These are phyloP conservation scores for Monascus ruber DNA, from an alignment of 2,329 filamentous ascomycete species.

Conservation along the genomic window DNA sequence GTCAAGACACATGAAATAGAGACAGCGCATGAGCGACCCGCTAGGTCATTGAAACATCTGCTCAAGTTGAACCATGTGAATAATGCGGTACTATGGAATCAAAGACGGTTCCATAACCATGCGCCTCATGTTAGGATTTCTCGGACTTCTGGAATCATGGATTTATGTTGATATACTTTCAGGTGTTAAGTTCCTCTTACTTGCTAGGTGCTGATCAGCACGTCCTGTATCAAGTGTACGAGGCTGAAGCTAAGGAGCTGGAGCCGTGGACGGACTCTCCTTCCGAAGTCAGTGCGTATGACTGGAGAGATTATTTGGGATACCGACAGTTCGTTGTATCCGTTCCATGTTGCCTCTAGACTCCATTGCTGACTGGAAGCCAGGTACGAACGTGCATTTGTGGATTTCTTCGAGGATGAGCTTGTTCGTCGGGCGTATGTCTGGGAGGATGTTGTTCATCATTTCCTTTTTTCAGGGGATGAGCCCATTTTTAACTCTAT, in stretches of 20 bases:
- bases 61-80: constrained; percentile 87
- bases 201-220: constrained; percentile 64
- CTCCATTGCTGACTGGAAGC: too few species aligned
- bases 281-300: constrained; percentile 65
- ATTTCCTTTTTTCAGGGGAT: constrained; percentile 59
- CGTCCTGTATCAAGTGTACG: constrained; percentile 71
- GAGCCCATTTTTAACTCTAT: constrained; percentile 72
- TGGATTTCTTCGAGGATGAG: constrained; percentile 94
- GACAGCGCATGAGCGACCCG: constrained; percentile 63
- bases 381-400: constrained; percentile 74
- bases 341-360: neutral
- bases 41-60: constrained; percentile 78
- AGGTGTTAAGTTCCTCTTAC: constrained; percentile 73
- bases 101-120: constrained; percentile 70
- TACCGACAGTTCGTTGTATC: constrained; percentile 45
- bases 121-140: constrained; percentile 51
- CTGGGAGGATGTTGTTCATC: constrained; percentile 65
- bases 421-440: constrained; percentile 67
- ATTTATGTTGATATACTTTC: neutral
- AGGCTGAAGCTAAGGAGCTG: constrained; percentile 57
- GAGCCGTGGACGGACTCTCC: constrained; percentile 78
- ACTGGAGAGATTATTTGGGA: constrained; percentile 80
- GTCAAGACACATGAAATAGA: constrained; percentile 72
- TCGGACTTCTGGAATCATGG: neutral
- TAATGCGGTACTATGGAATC: constrained; percentile 69